Base-by-base conservation (phyloP, 306 rosid genomes). In the Medicago arabica region DNA sequence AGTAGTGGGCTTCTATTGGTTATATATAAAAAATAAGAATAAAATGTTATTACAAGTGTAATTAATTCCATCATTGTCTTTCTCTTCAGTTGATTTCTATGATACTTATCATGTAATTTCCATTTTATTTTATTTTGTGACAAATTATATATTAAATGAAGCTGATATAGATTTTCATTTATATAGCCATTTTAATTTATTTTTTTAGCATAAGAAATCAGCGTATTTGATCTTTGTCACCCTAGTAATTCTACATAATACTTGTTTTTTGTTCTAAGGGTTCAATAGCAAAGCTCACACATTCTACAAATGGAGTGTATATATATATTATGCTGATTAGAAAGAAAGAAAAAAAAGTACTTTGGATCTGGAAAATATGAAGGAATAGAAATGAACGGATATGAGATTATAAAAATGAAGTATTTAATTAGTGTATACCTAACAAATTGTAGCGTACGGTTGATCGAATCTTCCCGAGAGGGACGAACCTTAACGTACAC, bases 21-120 rank as follows among this genome's bases (percentile, higher is more conserved):
- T 67, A 73, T 51, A 72, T 58, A 67, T 61, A 21, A 73, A 23
- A 58, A 71, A 81, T 54, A 51, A 69, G n/a, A n/a, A n/a, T n/a
- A 67, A 49, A 43, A 5, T 3, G 0, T 54, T 79, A 67, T 43
- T 6, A 19, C 2, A 36, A 44, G 16, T 55, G 2, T 36, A 58
- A 3, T 58, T 71, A 54, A 62, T 15, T 64, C 21, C 1, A 0
- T 65, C 36, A 2, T 0, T 18, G 1, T 21, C 7, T 28, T 51
- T 57, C 19, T 46, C 49, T 57, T 28, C 2, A 11, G 1, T 40
- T 31, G 13, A 62, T 66, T 41, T 19, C 17, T 66, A 40, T 40
- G 8, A 18, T 11, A 18, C 28, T 8, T 38, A 39, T 64, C 31
- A 39, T 31, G 17, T 63, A 16, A 36, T 65, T 64, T 65, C 28